Evolutionary conservation across 1,284 basidiomycete species (phyloP).

Genomic region (Trichosporon sp.): DNA sequence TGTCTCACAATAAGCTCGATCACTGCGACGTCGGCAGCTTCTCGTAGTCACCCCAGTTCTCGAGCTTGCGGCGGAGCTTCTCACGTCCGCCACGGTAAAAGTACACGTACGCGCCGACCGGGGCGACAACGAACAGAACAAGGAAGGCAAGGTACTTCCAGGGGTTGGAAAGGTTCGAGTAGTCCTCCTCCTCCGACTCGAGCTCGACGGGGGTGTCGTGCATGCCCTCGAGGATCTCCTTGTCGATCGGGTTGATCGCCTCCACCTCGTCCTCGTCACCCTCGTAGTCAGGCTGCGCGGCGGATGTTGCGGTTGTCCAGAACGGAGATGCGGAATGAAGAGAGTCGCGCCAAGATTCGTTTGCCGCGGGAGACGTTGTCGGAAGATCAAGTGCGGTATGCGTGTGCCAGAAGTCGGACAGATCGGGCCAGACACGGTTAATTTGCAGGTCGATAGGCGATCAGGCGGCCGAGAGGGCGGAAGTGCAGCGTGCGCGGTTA

Average conservation of each 20-base stretch:
- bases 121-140: constrained; percentile 60
- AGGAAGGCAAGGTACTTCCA: constrained; percentile 60
- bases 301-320: neutral
- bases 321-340: constrained; percentile 7
- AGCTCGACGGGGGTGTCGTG: constrained; percentile 15
- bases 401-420: neutral
- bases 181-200: constrained; percentile 31
- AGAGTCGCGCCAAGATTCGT: neutral
- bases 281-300: constrained; percentile 24
- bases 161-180: constrained; percentile 46
- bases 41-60: neutral
- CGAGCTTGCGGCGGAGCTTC: constrained; percentile 11
- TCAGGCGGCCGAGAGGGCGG: neutral
- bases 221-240: neutral
- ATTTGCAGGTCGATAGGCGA: neutral
- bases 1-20: neutral
- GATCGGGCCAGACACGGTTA: neutral
- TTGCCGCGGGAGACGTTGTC: neutral
- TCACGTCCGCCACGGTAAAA: constrained; percentile 54
- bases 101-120: constrained; percentile 64
- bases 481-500: neutral
- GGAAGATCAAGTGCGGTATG: neutral
- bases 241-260: constrained; percentile 17
- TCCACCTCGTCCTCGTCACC: constrained; percentile 25
- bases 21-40: neutral